phyloP scores from a whole-genome alignment of 768 basidiomycete species.

The Cubamyces sp. region DNA sequence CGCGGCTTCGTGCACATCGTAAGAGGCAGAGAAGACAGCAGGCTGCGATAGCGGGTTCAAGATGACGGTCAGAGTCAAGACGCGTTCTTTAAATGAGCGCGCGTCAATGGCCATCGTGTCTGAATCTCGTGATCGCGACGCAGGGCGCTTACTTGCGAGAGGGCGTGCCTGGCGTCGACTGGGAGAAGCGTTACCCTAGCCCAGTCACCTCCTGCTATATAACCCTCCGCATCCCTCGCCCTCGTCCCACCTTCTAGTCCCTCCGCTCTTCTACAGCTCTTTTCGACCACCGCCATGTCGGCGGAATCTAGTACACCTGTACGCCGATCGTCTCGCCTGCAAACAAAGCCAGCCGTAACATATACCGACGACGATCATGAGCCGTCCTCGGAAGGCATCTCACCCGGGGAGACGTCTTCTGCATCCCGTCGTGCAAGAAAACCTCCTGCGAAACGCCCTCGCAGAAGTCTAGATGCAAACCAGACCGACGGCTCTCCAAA shows the following conservation, averaged over 20 bases:
- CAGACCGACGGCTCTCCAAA: not conserved
- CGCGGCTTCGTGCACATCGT: too few species aligned
- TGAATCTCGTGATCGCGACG: too few species aligned
- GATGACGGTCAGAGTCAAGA: too few species aligned
- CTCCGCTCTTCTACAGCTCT: not conserved
- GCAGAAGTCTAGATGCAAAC: not conserved
- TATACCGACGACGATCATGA: not conserved
- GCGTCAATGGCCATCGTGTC: too few species aligned
- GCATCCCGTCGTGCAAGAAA: not conserved
- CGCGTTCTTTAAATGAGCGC: too few species aligned
- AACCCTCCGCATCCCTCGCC: not conserved
- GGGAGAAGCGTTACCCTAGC: too few species aligned
- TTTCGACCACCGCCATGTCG: not conserved
- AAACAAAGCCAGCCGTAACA: not conserved
- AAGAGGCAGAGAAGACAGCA: too few species aligned
- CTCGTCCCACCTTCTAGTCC: not conserved
- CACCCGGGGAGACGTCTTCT: not conserved
- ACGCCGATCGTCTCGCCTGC: conserved; percentile 17
- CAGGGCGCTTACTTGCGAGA: too few species aligned
- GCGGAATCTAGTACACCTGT: not conserved
- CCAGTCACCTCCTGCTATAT: not conserved
- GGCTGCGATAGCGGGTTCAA: too few species aligned
- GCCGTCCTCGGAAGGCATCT: too few species aligned
- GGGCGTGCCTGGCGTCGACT: too few species aligned
- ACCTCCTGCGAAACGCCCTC: conserved; percentile 6